These are phyloP conservation scores for Citrus cavaleriei DNA, from an alignment of 345 rosid genomes.

Conservation along the genomic window DNA sequence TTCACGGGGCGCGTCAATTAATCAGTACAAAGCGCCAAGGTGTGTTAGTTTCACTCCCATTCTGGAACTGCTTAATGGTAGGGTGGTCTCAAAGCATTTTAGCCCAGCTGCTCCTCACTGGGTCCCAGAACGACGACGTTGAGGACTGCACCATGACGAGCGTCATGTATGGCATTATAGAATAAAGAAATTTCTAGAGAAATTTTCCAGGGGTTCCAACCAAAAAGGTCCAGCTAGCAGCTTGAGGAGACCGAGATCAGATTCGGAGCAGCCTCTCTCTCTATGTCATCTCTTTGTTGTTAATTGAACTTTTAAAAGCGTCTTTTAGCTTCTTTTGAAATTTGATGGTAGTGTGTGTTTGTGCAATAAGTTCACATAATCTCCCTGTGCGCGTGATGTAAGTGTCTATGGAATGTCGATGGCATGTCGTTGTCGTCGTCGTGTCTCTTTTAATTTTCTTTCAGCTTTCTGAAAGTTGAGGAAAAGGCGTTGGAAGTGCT, in stretches of 20 bases:
- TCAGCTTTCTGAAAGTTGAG: constrained; percentile 19
- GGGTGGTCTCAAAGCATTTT: constrained; percentile 67
- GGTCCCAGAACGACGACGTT: constrained; percentile 50
- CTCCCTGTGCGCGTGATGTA: constrained; percentile 19
- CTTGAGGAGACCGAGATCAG: too few species aligned
- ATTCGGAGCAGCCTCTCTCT: background rate
- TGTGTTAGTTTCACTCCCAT: constrained; percentile 82
- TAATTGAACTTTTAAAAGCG: constrained; percentile 20
- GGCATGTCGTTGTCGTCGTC: background rate
- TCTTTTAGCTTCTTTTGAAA: constrained; percentile 12
- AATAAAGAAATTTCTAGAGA: background rate
- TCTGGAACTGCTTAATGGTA: constrained; percentile 66
- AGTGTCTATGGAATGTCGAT: constrained; percentile 9
- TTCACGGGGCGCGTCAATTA: constrained; percentile 86
- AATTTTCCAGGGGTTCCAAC: background rate
- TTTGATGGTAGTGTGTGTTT: constrained; percentile 2
- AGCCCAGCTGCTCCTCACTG: constrained; percentile 75
- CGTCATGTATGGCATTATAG: background rate
- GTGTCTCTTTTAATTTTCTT: background rate
- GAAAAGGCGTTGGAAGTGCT: constrained; percentile 1
- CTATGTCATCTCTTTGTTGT: background rate
- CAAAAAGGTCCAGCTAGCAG: background rate
- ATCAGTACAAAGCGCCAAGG: constrained; percentile 84
- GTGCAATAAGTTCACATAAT: constrained; percentile 26
- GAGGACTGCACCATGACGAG: background rate